Conservation (phyloP, 768 basidiomycete genomes). For the Tulasnella sp. region DNA sequence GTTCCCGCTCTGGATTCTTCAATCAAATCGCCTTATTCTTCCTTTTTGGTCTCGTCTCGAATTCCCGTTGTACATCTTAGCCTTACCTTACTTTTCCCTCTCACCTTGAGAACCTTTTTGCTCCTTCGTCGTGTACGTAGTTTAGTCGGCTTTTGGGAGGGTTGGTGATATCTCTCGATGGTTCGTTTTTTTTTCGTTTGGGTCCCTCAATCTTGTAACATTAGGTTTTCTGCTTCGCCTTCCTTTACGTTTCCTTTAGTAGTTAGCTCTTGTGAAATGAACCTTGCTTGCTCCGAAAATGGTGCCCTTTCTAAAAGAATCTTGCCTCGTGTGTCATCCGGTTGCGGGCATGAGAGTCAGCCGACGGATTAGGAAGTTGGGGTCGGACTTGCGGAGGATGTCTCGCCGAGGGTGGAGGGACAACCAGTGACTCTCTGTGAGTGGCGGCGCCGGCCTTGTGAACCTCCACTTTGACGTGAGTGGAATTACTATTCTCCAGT, state of each 20-base stretch:
- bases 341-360: neutral
- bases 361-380: neutral
- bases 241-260: neutral
- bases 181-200: neutral
- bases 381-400: neutral
- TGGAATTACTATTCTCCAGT: neutral
- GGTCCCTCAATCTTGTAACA: neutral
- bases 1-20: neutral
- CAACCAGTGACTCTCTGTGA: neutral
- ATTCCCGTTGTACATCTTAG: slow-evolving; percentile 3
- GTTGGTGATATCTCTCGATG: slow-evolving; percentile 1
- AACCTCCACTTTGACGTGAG: neutral
- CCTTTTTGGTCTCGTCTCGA: neutral
- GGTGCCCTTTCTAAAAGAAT: neutral
- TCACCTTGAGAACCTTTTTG: neutral
- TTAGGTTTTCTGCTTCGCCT: neutral
- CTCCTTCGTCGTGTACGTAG: neutral
- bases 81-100: neutral
- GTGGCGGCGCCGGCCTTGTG: too few relatives aligned
- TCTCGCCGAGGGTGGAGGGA: neutral
- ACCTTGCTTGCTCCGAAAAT: neutral
- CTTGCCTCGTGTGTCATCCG: neutral
- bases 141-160: neutral
- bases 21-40: slow-evolving; percentile 12
- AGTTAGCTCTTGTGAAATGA: slow-evolving; percentile 12